Base-by-base conservation (phyloP, 2,329 filamentous ascomycete genomes). In the Colletotrichum sp. region DNA sequence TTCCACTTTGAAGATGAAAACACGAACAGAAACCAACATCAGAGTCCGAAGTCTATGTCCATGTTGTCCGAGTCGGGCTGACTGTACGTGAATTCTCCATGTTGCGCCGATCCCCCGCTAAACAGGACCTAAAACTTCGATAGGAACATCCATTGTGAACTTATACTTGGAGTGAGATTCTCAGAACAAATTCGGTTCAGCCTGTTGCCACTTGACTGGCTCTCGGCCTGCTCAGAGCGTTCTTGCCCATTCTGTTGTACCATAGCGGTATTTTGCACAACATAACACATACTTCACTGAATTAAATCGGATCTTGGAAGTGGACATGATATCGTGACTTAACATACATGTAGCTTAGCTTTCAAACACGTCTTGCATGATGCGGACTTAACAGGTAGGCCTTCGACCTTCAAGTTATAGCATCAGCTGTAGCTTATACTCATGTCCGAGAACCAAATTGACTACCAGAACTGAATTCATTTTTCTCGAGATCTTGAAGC, bases 141-240 rank as follows among this genome's bases (percentile, higher is more conserved):
- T 44, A 2, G 9, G 5, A n/a, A 1, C 39, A n/a, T 44, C 6
- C 19, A n/a, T n/a, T n/a, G 3, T 44, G 9, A 44, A 44, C 0
- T 44, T 44, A 0, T 9, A n/a, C 0, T 44, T 44, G 0, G 19
- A n/a, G 39, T n/a, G 1, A 19, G n/a, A 44, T 9, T 44, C 9
- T n/a, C 39, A n/a, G 19, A 11, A n/a, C 19, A 19, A 6, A 11
- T 44, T 44, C 3, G 5, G 2, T 44, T n/a, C 8, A 44, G 39
- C 19, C 9, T 44, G 9, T 11, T 44, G 16, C 19, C 19, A 12
- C 3, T 12, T 44, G 39, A 16, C 16, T 36, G 34, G 34, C 34
- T 36, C 13, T 36, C 34, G 34, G 34, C 34, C 34, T 36, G 34
- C 34, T 3, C 34, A 36, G 13, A 36, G 34, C 13, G 6, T 16